Conservation (phyloP, 2,329 filamentous ascomycete genomes). For the Exophiala phaeomuriformis region DNA sequence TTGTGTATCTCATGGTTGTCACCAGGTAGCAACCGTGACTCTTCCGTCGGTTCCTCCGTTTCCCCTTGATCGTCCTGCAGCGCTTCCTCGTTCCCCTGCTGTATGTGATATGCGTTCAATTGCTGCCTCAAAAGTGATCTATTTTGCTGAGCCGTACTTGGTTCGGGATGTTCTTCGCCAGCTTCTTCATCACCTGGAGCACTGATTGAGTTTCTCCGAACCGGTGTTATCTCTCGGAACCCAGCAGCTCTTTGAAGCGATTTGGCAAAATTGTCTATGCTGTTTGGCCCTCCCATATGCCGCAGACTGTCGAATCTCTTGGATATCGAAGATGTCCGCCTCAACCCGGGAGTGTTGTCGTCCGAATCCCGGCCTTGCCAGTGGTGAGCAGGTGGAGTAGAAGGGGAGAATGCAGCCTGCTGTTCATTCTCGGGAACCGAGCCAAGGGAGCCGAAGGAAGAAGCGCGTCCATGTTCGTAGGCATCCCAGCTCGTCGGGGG, state of each 20-base stretch:
- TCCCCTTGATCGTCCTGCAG: slow-evolving; percentile 28
- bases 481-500: slow-evolving; percentile 28
- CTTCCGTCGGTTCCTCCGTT: slow-evolving; percentile 23
- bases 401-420: slow-evolving; percentile 16
- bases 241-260: slow-evolving; percentile 87
- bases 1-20: slow-evolving; percentile 11
- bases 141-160: slow-evolving; percentile 23
- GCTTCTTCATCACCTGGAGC: slow-evolving; percentile 49
- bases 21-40: slow-evolving; percentile 22
- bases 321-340: slow-evolving; percentile 35
- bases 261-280: slow-evolving; percentile 83
- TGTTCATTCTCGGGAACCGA: slow-evolving; percentile 28
- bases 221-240: slow-evolving; percentile 78
- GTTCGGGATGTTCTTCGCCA: slow-evolving; percentile 32
- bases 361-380: background rate
- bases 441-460: slow-evolving; percentile 28
- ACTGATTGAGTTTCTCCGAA: slow-evolving; percentile 64
- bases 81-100: slow-evolving; percentile 22
- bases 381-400: slow-evolving; percentile 14
- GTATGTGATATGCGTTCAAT: slow-evolving; percentile 24
- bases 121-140: slow-evolving; percentile 29
- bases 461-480: slow-evolving; percentile 29
- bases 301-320: slow-evolving; percentile 44
- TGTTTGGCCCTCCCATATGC: slow-evolving; percentile 84
- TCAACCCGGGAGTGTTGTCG: slow-evolving; percentile 4